These are phyloP conservation scores for Neurospora pannonica DNA, from an alignment of 495 filamentous ascomycete genomes.

Conservation along the genomic window DNA sequence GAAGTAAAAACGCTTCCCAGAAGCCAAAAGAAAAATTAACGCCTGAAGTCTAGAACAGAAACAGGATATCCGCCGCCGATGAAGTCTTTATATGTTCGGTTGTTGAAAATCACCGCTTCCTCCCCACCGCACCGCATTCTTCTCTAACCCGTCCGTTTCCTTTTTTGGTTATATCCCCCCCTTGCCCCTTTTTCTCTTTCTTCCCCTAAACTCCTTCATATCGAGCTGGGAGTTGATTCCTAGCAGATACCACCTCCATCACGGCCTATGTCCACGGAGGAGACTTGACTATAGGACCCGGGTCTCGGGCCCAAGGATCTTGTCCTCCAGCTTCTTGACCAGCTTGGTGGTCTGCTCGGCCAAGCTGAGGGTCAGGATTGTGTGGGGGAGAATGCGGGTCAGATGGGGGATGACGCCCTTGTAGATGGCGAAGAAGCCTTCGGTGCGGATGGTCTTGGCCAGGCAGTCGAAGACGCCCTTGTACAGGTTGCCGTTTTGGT, in stretches of 20 bases:
- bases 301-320: conserved; percentile 36
- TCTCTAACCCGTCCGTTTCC: background rate
- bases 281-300: conserved; percentile 13
- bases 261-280: background rate
- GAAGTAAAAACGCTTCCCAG: background rate
- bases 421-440: conserved; percentile 89
- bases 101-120: background rate
- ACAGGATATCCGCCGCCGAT: background rate
- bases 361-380: conserved; percentile 81
- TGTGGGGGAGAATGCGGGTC: conserved; percentile 89
- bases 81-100: background rate
- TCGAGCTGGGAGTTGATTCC: background rate
- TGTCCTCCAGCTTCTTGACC: conserved; percentile 66
- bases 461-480: conserved; percentile 86
- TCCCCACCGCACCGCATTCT: background rate
- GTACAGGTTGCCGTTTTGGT: conserved; percentile 96
- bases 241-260: background rate
- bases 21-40: background rate
- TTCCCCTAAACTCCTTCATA: background rate
- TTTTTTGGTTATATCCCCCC: background rate
- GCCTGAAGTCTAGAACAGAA: background rate
- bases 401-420: conserved; percentile 96
- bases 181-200: background rate
- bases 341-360: conserved; percentile 97
- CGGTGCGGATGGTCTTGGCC: conserved; percentile 79